Percentiles rank a stretch among this genome's conserved stretches.
Conservation (phyloP, 352 stramenopile genomes). For the Phytophthora lateralis region DNA sequence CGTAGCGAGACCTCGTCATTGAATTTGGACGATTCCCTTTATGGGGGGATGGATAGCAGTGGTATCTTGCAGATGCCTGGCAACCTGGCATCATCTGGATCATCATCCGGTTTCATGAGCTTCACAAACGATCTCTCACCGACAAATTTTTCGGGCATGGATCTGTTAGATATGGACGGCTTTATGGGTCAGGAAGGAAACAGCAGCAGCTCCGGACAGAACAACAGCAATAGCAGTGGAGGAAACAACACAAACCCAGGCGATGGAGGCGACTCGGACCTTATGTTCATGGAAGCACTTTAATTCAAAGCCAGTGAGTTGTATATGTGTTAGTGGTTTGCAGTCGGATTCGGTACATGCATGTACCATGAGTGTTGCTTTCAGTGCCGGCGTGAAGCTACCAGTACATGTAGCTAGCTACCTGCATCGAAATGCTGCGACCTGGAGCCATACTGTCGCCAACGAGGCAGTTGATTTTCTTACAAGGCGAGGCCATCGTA, state of each 20-base stretch:
- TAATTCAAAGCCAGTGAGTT: conserved; percentile 22
- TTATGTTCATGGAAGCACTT: conserved; percentile 83
- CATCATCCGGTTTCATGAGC: conserved; percentile 56
- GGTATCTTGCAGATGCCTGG: conserved; percentile 63
- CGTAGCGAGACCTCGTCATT: conserved; percentile 54
- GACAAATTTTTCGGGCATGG: conserved; percentile 66
- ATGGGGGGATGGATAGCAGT: conserved; percentile 59
- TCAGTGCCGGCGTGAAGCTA: neutral
- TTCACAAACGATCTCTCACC: conserved; percentile 71
- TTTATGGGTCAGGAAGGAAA: conserved; percentile 44
- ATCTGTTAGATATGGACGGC: conserved; percentile 79
- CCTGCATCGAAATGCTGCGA: too few species aligned
- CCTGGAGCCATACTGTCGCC: neutral
- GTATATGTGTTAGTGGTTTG: conserved; percentile 23
- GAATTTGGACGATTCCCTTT: conserved; percentile 63
- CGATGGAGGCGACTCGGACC: conserved; percentile 55
- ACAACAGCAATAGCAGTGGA: conserved; percentile 32
- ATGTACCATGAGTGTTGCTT: too few species aligned
- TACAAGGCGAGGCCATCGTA: conserved; percentile 7
- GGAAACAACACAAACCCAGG: conserved; percentile 41
- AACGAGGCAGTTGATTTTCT: conserved; percentile 11
- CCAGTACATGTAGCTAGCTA: too few species aligned
- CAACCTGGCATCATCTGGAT: conserved; percentile 41
- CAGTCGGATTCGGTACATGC: too few species aligned
- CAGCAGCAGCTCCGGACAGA: conserved; percentile 27